phyloP scores from a whole-genome alignment of 257 asterid species.

The Lantana camara region DNA sequence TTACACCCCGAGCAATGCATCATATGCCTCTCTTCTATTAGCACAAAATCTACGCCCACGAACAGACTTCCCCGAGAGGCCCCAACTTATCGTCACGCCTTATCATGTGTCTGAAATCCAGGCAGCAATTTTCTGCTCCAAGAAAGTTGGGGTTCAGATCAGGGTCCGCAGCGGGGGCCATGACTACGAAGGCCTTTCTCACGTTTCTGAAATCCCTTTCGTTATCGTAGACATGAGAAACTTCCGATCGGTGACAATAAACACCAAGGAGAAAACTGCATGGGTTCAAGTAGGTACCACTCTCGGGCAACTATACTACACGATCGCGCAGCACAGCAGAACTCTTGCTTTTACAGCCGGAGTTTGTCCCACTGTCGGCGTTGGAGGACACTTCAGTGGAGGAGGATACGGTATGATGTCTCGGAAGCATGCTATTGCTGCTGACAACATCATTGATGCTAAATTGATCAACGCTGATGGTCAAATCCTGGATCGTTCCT shows the following conservation, averaged over 20 bases:
- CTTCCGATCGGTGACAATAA: constrained; percentile 30
- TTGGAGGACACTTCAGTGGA: constrained; percentile 64
- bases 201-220: constrained; percentile 33
- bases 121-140: constrained; percentile 38
- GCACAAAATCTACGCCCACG: constrained; percentile 8
- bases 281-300: constrained; percentile 50
- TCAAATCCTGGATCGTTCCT: too few relatives aligned
- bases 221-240: constrained; percentile 39
- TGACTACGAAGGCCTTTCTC: too few relatives aligned
- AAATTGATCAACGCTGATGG: too few relatives aligned
- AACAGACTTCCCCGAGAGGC: constrained; percentile 11
- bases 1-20: too few relatives aligned
- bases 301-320: constrained; percentile 42
- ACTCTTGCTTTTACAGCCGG: constrained; percentile 45
- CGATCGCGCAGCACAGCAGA: constrained; percentile 22
- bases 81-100: constrained; percentile 37
- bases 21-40: constrained; percentile 24
- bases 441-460: too few relatives aligned
- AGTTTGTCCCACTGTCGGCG: constrained; percentile 45
- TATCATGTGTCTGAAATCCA: constrained; percentile 35
- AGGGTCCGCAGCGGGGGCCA: constrained; percentile 51
- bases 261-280: too few relatives aligned
- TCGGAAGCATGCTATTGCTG: too few relatives aligned
- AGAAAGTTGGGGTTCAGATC: constrained; percentile 29
- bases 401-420: too few relatives aligned